phyloP scores from a whole-genome alignment of 306 rosid species.

The Nissolia schottii region DNA sequence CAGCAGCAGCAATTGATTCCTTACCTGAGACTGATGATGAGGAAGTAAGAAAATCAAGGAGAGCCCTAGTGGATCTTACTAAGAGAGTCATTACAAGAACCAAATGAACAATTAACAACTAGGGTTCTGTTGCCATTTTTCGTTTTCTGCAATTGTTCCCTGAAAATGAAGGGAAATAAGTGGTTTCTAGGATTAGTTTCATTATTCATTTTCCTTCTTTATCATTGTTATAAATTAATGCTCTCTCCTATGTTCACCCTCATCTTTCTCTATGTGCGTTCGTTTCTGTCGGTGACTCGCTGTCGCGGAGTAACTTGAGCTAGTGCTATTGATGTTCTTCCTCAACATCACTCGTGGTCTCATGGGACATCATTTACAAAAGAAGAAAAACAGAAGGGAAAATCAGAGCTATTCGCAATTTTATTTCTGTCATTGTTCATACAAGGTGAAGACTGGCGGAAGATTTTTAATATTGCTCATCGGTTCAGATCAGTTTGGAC shows the following conservation, averaged over 20 bases:
- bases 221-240: background rate
- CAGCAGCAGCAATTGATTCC: conserved; percentile 85
- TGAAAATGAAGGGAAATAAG: conserved; percentile 10
- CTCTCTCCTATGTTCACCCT: background rate
- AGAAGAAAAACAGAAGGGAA: no score
- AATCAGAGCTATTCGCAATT: no score
- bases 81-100: conserved; percentile 77
- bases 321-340: background rate
- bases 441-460: no score
- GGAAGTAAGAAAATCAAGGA: conserved; percentile 77
- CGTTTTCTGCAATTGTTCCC: conserved; percentile 8
- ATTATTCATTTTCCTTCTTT: background rate
- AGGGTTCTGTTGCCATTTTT: conserved; percentile 11
- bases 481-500: no score
- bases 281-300: no score
- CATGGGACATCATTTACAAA: no score
- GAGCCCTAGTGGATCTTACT: conserved; percentile 81
- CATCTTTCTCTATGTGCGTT: background rate
- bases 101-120: conserved; percentile 42
- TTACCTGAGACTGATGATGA: conserved; percentile 61
- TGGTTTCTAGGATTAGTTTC: conserved; percentile 14
- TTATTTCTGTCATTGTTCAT: no score
- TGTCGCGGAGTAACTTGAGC: no score
- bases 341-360: background rate
- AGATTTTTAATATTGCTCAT: no score